Evolutionary conservation across 2,329 filamentous ascomycete species (phyloP).

Genomic region (Penicillium sp.): DNA sequence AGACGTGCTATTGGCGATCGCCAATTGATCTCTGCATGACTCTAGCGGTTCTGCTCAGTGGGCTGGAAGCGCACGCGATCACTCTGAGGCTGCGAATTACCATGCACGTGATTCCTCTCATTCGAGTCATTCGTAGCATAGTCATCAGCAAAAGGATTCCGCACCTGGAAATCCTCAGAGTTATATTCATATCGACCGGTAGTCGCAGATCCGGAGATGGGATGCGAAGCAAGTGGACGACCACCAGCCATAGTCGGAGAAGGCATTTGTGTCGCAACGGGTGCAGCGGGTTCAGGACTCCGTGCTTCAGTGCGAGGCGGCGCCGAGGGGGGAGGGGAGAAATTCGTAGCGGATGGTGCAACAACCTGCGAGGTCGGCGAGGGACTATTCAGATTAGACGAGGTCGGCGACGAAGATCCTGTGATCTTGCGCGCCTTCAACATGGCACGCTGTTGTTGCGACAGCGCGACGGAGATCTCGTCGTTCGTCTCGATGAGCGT

Average conservation of each 20-base stretch:
- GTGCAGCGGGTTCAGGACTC: not conserved
- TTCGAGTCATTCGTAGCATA: constrained; percentile 19
- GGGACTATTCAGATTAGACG: constrained; percentile 14
- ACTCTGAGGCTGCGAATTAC: not conserved
- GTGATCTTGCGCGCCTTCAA: constrained; percentile 53
- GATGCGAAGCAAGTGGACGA: constrained; percentile 2
- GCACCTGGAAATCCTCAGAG: constrained; percentile 40
- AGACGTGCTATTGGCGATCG: not conserved
- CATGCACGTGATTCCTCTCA: constrained; percentile 6
- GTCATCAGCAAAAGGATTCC: constrained; percentile 43
- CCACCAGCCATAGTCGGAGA: constrained; percentile 14
- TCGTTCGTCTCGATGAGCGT: constrained; percentile 94
- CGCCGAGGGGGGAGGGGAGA: constrained; percentile 4
- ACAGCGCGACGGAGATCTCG: constrained; percentile 76
- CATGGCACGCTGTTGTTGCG: constrained; percentile 78
- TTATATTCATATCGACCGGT: constrained; percentile 35
- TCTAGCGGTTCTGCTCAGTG: constrained; percentile 17
- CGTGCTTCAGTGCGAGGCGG: not conserved
- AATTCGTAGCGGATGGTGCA: constrained; percentile 14
- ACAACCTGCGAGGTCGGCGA: constrained; percentile 18
- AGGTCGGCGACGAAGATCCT: constrained; percentile 19
- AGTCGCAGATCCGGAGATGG: not conserved
- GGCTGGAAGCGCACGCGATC: constrained; percentile 11
- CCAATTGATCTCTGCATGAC: not conserved
- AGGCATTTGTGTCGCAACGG: constrained; percentile 5